Conservation (phyloP, 345 rosid genomes). For the Boechera retrofracta region DNA sequence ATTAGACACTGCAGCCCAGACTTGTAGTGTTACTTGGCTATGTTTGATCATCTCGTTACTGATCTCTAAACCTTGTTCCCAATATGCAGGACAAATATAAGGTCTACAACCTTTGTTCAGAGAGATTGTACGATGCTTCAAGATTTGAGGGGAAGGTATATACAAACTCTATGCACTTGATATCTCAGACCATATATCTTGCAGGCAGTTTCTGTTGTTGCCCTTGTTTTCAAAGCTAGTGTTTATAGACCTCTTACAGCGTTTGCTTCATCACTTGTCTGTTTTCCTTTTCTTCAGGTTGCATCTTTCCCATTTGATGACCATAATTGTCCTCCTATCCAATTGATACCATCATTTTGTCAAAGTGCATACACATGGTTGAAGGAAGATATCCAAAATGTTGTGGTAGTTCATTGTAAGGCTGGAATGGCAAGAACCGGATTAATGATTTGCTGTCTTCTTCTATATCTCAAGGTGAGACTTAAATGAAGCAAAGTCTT, state of each 20-base stretch:
- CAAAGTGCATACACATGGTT: slow-evolving; percentile 96
- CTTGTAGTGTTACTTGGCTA: slow-evolving; percentile 7
- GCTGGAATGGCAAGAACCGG: slow-evolving; percentile 99
- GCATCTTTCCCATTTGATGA: slow-evolving; percentile 96
- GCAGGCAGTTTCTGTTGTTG: slow-evolving; percentile 10
- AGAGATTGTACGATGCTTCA: slow-evolving; percentile 91
- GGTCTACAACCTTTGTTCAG: slow-evolving; percentile 94
- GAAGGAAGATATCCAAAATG: slow-evolving; percentile 95
- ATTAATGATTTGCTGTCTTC: slow-evolving; percentile 94
- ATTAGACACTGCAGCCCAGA: slow-evolving; percentile 19
- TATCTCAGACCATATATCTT: slow-evolving; percentile 20
- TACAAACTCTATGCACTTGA: slow-evolving; percentile 8
- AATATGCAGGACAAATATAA: slow-evolving; percentile 84
- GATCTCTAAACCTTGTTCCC: slow-evolving; percentile 27
- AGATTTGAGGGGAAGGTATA: slow-evolving; percentile 84
- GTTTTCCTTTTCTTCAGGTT: slow-evolving; percentile 58
- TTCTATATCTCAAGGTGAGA: slow-evolving; percentile 80
- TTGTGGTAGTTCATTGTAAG: slow-evolving; percentile 96
- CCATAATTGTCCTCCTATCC: slow-evolving; percentile 94
- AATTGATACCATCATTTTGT: slow-evolving; percentile 83
- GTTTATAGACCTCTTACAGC: background rate
- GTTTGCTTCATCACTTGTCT: slow-evolving; percentile 13
- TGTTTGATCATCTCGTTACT: background rate
- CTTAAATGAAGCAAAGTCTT: slow-evolving; percentile 17
- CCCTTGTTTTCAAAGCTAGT: slow-evolving; percentile 12